A percentile compares a stretch with the other conserved stretches of the same genome.
Evolutionary conservation across 2,329 filamentous ascomycete species (phyloP).

Genomic region (Elsinoe arachidis): DNA sequence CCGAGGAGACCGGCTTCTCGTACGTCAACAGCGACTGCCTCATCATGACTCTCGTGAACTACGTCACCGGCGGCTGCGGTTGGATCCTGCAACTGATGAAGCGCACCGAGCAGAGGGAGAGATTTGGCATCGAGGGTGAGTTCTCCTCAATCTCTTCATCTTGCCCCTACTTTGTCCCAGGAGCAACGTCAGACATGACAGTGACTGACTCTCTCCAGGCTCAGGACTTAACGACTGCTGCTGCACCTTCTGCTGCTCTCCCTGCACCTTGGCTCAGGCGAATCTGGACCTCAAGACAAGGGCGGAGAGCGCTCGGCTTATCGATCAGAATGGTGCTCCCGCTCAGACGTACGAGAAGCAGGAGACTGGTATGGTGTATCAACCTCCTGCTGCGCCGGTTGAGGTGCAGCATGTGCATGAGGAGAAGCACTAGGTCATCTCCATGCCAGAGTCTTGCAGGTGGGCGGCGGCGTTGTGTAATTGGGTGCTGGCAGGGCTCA

Average conservation of each 20-base stretch:
- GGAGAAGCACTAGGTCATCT: neutral
- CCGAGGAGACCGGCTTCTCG: slow-evolving; percentile 7
- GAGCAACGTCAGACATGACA: no score
- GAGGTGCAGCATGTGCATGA: neutral
- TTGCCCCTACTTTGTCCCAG: neutral
- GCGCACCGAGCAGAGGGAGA: slow-evolving; percentile 7
- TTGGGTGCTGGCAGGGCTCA: neutral
- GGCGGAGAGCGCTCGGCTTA: neutral
- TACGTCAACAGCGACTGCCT: slow-evolving; percentile 8
- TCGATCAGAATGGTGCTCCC: slow-evolving; percentile 2
- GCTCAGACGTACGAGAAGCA: neutral
- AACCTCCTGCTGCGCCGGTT: neutral
- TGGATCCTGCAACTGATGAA: neutral
- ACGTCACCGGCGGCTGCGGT: neutral
- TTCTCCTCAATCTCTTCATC: neutral
- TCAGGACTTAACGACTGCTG: neutral
- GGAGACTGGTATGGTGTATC: slow-evolving; percentile 10
- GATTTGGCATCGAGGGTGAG: slow-evolving; percentile 7
- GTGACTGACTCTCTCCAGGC: neutral
- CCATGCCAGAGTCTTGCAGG: neutral
- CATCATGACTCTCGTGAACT: neutral
- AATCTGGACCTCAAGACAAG: slow-evolving; percentile 5
- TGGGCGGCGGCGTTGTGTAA: neutral
- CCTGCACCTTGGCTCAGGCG: slow-evolving; percentile 2
- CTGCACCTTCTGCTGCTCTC: slow-evolving; percentile 5